Conservation (phyloP, 352 stramenopile genomes). For the Aphanomyces cochlioides region DNA sequence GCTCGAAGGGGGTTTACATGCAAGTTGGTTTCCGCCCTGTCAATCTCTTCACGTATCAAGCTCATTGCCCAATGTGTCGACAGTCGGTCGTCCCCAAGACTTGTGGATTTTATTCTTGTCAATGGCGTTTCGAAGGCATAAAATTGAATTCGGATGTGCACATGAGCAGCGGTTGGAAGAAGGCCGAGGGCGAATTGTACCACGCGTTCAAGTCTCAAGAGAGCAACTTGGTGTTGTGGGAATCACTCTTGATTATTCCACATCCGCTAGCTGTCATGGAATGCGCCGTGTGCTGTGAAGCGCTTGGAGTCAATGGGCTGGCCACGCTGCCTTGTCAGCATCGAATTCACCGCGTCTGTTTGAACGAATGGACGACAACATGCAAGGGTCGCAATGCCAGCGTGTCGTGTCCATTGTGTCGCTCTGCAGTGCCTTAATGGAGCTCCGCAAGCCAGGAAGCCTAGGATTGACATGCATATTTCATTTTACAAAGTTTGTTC, state of each 20-base stretch:
- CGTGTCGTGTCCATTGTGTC: slow-evolving; percentile 13
- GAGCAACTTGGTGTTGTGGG: slow-evolving; percentile 4
- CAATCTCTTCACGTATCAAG: not conserved
- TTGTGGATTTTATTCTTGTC: slow-evolving; percentile 22
- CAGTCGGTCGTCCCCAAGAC: not conserved
- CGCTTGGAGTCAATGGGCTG: not conserved
- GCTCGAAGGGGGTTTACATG: not conserved
- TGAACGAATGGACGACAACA: slow-evolving; percentile 4
- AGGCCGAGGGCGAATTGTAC: slow-evolving; percentile 6
- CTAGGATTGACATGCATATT: no score
- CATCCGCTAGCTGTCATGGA: not conserved
- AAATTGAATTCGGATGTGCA: slow-evolving; percentile 4
- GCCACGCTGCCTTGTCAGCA: slow-evolving; percentile 12
- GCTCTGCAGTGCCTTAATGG: not conserved
- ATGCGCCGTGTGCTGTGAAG: slow-evolving; percentile 23
- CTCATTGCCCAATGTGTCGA: not conserved
- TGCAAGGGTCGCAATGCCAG: not conserved
- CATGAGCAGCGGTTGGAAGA: slow-evolving; percentile 21
- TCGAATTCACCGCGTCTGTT: not conserved
- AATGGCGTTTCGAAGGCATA: slow-evolving; percentile 19
- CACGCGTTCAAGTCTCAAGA: not conserved
- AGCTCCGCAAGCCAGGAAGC: no score
- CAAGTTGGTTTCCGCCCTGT: not conserved
- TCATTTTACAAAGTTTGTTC: not conserved
- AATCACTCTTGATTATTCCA: slow-evolving; percentile 3